Percentiles rank a stretch among this genome's conserved stretches.
Conservation (phyloP, 768 basidiomycete genomes). For the Boletus rex-veris region DNA sequence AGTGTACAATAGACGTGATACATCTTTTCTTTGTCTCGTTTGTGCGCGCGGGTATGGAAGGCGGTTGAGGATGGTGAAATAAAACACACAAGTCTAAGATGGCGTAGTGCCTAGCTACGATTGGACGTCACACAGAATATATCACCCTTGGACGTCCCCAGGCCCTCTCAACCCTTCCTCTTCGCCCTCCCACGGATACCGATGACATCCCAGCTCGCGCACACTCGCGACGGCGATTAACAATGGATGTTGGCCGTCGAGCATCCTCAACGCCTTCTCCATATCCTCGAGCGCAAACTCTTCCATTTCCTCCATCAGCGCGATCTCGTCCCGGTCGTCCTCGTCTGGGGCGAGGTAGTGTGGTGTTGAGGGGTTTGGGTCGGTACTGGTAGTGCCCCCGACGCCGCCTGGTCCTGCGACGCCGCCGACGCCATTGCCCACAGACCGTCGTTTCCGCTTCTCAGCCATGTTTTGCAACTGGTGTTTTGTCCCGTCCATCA, state of each 20-base stretch:
- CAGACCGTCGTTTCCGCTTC: constrained; percentile 53
- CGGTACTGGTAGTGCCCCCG: neutral
- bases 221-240: constrained; percentile 71
- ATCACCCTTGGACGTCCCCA: constrained; percentile 7
- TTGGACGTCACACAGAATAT: too few species aligned
- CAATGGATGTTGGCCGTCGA: constrained; percentile 62
- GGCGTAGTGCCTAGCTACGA: too few species aligned
- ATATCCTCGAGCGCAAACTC: constrained; percentile 81
- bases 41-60: too few species aligned
- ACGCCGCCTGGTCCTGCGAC: neutral
- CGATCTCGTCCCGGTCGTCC: constrained; percentile 66
- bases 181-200: constrained; percentile 45
- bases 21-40: neutral
- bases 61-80: too few species aligned
- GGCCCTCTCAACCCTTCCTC: constrained; percentile 35
- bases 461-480: constrained; percentile 71
- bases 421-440: constrained; percentile 9
- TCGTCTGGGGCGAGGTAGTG: constrained; percentile 14
- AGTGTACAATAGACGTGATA: neutral
- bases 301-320: constrained; percentile 76
- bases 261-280: constrained; percentile 52
- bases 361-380: too few species aligned
- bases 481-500: constrained; percentile 67
- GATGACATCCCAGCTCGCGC: constrained; percentile 59
- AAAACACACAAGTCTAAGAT: too few species aligned